These are phyloP conservation scores for Sugiyamaella novakii DNA, from an alignment of 1,139 yeast genomes.

Conservation along the genomic window DNA sequence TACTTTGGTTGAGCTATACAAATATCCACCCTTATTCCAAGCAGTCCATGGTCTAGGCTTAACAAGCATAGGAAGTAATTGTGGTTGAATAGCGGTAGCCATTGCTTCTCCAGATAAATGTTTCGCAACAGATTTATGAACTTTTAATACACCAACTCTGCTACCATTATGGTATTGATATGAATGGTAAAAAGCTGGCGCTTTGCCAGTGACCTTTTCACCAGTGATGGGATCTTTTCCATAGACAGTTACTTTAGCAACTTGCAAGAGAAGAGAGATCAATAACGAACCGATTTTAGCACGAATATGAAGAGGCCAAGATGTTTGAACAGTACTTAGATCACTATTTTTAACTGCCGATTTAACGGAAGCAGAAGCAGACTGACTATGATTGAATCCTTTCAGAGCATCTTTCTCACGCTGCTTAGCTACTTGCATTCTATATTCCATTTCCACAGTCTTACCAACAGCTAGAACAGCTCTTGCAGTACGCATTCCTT, in stretches of 20 bases:
- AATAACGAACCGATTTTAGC: slow-evolving; percentile 85
- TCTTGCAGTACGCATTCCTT: slow-evolving; percentile 83
- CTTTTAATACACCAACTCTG: slow-evolving; percentile 76
- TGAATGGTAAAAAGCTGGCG: slow-evolving; percentile 90
- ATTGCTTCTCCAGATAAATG: slow-evolving; percentile 69
- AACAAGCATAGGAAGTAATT: slow-evolving; percentile 88
- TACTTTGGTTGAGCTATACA: slow-evolving; percentile 60
- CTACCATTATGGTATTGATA: slow-evolving; percentile 81
- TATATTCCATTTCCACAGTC: slow-evolving; percentile 82
- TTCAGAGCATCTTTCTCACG: slow-evolving; percentile 54
- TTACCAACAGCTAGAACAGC: slow-evolving; percentile 81
- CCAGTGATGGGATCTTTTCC: slow-evolving; percentile 83
- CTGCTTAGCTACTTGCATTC: slow-evolving; percentile 54
- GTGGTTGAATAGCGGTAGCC: slow-evolving; percentile 78
- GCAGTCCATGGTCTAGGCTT: slow-evolving; percentile 86
- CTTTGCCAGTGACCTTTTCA: slow-evolving; percentile 61
- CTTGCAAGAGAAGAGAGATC: slow-evolving; percentile 72
- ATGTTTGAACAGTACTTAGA: slow-evolving; percentile 43
- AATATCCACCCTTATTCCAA: slow-evolving; percentile 82
- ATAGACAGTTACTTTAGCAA: slow-evolving; percentile 75
- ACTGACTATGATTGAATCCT: slow-evolving; percentile 24
- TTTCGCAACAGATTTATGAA: slow-evolving; percentile 68
- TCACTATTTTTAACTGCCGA: slow-evolving; percentile 30
- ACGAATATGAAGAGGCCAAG: slow-evolving; percentile 67
- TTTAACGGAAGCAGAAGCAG: slow-evolving; percentile 25